Percentiles rank a stretch among this genome's conserved stretches.
Conservation (phyloP, 768 basidiomycete genomes). For the Rhizopogon rudus region DNA sequence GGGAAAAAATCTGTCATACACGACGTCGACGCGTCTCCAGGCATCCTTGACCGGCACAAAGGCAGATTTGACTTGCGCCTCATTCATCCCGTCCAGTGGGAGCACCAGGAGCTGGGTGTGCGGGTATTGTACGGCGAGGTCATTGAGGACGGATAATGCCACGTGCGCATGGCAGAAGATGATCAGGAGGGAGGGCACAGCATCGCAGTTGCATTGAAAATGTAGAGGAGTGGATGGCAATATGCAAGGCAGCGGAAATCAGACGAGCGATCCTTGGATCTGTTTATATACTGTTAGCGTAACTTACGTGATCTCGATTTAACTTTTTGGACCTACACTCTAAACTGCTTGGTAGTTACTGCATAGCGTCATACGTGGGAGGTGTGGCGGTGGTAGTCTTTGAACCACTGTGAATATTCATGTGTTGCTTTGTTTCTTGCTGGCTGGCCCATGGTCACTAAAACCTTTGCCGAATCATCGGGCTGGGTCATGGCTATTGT, state of each 20-base stretch:
- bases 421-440: not conserved
- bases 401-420: not conserved
- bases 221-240: not conserved
- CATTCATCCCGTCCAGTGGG: constrained; percentile 32
- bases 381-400: not conserved
- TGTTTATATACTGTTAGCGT: not conserved
- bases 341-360: not conserved
- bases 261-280: not conserved
- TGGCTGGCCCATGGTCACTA: too few relatives aligned
- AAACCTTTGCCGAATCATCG: too few relatives aligned
- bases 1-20: constrained; percentile 26
- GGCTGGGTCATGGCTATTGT: too few relatives aligned
- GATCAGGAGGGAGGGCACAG: not conserved
- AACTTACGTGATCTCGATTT: not conserved
- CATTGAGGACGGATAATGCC: too few relatives aligned
- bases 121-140: constrained; percentile 8
- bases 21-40: constrained; percentile 36
- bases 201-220: too few relatives aligned
- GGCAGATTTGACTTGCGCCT: constrained; percentile 22
- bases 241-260: not conserved
- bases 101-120: constrained; percentile 26
- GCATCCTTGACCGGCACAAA: constrained; percentile 24
- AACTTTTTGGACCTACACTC: not conserved
- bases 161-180: not conserved
- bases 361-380: too few relatives aligned